Percentiles rank a stretch among this genome's conserved stretches.
phyloP scores from a whole-genome alignment of 1,284 basidiomycete species.

The Pseudozyma sp. region DNA sequence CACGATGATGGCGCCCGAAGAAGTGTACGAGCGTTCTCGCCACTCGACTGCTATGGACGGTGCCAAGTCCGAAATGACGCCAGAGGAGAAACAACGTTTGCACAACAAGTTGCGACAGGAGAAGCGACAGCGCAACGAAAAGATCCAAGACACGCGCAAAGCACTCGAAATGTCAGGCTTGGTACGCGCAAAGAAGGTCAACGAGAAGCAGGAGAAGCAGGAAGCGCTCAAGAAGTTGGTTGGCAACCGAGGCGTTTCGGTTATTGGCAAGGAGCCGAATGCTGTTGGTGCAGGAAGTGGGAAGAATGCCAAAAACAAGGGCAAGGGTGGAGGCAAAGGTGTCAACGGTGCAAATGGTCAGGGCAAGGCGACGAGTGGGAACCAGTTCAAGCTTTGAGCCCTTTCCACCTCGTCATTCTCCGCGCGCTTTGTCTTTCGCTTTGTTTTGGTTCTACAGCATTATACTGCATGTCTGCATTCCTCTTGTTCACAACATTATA shows the following conservation, averaged over 20 bases:
- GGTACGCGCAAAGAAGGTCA: constrained; percentile 43
- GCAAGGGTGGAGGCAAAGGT: constrained; percentile 16
- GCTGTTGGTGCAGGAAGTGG: constrained; percentile 27
- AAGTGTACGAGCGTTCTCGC: constrained; percentile 75
- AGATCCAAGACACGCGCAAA: constrained; percentile 74
- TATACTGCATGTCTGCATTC: neutral
- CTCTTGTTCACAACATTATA: neutral
- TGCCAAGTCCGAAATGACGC: constrained; percentile 82
- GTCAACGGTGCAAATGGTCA: constrained; percentile 9
- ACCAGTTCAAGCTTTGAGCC: constrained; percentile 43
- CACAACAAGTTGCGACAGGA: constrained; percentile 72
- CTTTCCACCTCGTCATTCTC: neutral
- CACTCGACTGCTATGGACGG: constrained; percentile 59
- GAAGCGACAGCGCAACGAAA: constrained; percentile 80
- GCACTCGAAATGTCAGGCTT: constrained; percentile 76
- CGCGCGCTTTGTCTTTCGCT: neutral
- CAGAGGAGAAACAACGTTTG: constrained; percentile 79
- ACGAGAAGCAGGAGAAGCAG: constrained; percentile 62
- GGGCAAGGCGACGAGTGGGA: constrained; percentile 18
- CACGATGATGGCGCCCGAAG: constrained; percentile 92
- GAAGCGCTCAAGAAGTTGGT: constrained; percentile 65
- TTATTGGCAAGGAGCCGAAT: constrained; percentile 41
- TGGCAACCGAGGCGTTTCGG: constrained; percentile 63
- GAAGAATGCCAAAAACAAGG: constrained; percentile 37
- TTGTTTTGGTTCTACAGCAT: neutral